Base-by-base conservation (phyloP, 2,329 filamentous ascomycete genomes). In the Alternaria solani region DNA sequence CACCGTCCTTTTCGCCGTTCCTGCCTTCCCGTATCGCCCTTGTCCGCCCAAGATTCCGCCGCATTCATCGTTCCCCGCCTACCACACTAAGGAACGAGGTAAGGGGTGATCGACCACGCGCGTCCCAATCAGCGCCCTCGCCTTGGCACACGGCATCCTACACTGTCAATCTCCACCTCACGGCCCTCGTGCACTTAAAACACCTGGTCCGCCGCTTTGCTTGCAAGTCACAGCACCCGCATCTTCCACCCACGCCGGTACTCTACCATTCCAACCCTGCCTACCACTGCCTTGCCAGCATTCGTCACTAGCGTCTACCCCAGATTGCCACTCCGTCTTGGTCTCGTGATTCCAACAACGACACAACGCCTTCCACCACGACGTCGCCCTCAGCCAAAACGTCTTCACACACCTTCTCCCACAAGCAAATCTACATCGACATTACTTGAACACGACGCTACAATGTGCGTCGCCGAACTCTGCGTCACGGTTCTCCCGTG, bases 391-490 rank as follows among this genome's bases (percentile, higher is more conserved):
- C 57, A 42, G 28, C 43, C 57, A 56, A 59, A 36, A 65, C 39
- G 64, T 66, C 64, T 54, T 46, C 68, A 65, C 65, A 61, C 70
- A 73, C 63, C 57, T 51, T 65, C 38, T 53, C 63, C 36, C 67
- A 59, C 49, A 66, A 58, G 48, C 67, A 59, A 54, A 65, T 62
- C 26, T 68, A 71, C 52, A 64, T 70, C 66, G 67, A 72, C 47
- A 69, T 69, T 28, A 73, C 72, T n/a, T 72, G 63, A 71, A 67
- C 26, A 26, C 38, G 56, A 44, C 56, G 51, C 52, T 62, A 76
- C 44, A 66, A 84, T 84, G 82, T 84, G 82, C 65, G 73, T 84
- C 71, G 82, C 81, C 63, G 81, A 83, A 63, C 77, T 84, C 44
- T 83, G 83, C 73, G 80, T 83, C 58, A 80, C 81, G 51, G 77